These are phyloP conservation scores for Lanmaoa pseudosensibilis DNA, from an alignment of 768 basidiomycete genomes.

Conservation along the genomic window DNA sequence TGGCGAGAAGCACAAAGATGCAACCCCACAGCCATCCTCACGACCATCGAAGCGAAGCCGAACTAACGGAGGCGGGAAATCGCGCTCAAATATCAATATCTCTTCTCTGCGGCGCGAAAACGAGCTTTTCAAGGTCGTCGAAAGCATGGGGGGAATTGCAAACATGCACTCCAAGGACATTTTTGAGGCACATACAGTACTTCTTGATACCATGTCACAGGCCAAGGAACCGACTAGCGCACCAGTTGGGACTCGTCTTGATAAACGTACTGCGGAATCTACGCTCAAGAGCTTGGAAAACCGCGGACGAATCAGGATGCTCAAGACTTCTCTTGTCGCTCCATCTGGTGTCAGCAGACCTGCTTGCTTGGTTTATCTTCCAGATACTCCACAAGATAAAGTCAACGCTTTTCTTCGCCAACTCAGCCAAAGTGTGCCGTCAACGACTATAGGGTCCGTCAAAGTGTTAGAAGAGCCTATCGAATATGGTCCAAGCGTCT, in stretches of 20 bases:
- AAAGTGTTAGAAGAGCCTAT: constrained; percentile 55
- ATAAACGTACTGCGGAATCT: constrained; percentile 67
- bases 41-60: constrained; percentile 27
- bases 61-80: constrained; percentile 8
- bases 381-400: constrained; percentile 51
- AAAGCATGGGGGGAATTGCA: constrained; percentile 63
- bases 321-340: constrained; percentile 63
- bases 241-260: constrained; percentile 64
- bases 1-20: constrained; percentile 18
- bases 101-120: constrained; percentile 80
- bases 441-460: constrained; percentile 34
- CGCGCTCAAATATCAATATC: constrained; percentile 57
- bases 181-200: constrained; percentile 60
- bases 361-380: constrained; percentile 65
- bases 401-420: constrained; percentile 60
- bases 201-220: constrained; percentile 56
- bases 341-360: constrained; percentile 59
- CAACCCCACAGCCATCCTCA: background rate
- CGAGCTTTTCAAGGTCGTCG: constrained; percentile 69
- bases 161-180: constrained; percentile 70
- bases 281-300: constrained; percentile 63
- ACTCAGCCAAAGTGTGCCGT: constrained; percentile 41
- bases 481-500: constrained; percentile 51
- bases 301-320: constrained; percentile 65
- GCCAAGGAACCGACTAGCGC: constrained; percentile 71